Percentiles rank a stretch among this genome's conserved stretches.
Conservation (phyloP, 2,329 filamentous ascomycete species). For the Colletotrichum neosansevieriae region DNA sequence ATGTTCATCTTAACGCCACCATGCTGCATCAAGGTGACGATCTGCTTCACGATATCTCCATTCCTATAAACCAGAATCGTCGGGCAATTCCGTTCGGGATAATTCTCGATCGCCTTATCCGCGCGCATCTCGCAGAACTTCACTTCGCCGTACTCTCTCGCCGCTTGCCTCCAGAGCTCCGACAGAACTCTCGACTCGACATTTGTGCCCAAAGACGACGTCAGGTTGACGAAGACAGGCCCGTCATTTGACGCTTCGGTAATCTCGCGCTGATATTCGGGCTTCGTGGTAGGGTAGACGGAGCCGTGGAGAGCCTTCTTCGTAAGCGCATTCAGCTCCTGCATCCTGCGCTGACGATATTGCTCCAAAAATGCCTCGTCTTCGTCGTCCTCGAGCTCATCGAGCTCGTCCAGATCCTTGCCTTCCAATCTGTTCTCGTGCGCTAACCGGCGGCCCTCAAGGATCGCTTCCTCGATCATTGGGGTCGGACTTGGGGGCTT, state of each 20-base stretch:
- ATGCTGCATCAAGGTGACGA: constrained; percentile 88
- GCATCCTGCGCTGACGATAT: constrained; percentile 89
- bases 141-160: constrained; percentile 88
- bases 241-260: constrained; percentile 86
- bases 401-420: constrained; percentile 93
- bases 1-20: constrained; percentile 78
- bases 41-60: constrained; percentile 89
- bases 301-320: constrained; percentile 86
- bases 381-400: constrained; percentile 94
- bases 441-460: constrained; percentile 84
- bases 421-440: constrained; percentile 94
- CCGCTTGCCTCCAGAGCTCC: constrained; percentile 88
- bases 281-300: constrained; percentile 94
- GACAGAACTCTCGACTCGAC: constrained; percentile 85
- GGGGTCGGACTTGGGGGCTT: constrained; percentile 96
- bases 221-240: constrained; percentile 82
- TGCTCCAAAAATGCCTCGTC: constrained; percentile 91
- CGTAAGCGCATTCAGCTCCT: constrained; percentile 81
- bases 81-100: constrained; percentile 94
- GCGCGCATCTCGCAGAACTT: constrained; percentile 98
- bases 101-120: constrained; percentile 94
- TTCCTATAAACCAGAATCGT: constrained; percentile 94
- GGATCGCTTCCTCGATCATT: constrained; percentile 93
- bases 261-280: constrained; percentile 90
- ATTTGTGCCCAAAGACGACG: constrained; percentile 81